Percentiles rank a stretch among this genome's conserved stretches.
These are phyloP conservation scores for Lathyrus tuberosus DNA, from an alignment of 306 rosid species.

Conservation along the genomic window DNA sequence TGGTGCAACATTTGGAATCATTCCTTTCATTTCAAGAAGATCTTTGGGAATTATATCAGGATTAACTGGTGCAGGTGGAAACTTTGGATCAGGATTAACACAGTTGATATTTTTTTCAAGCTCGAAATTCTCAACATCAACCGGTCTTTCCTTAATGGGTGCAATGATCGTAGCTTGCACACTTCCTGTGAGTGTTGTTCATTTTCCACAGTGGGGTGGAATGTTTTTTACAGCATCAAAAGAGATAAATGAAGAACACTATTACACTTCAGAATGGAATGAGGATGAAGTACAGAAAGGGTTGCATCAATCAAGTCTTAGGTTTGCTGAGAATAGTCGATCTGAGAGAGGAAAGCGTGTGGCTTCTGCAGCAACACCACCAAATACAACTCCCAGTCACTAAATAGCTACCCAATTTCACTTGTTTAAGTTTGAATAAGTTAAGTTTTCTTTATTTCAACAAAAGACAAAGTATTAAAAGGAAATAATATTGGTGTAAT, in stretches of 20 bases:
- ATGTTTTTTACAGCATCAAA: constrained; percentile 78
- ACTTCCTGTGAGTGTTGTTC: constrained; percentile 68
- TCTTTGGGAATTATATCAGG: constrained; percentile 82
- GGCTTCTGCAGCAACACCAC: constrained; percentile 68
- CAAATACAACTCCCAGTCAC: constrained; percentile 61
- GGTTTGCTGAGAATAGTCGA: constrained; percentile 81
- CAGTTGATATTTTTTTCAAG: constrained; percentile 77
- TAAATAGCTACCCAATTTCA: neutral
- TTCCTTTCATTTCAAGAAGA: constrained; percentile 81
- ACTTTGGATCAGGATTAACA: constrained; percentile 84
- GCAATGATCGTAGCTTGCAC: constrained; percentile 77
- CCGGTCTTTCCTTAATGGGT: constrained; percentile 76
- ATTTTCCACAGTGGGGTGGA: constrained; percentile 95
- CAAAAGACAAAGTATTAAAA: neutral
- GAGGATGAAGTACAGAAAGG: constrained; percentile 70
- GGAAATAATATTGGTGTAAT: constrained; percentile 7
- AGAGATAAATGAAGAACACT: constrained; percentile 56
- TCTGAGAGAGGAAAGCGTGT: constrained; percentile 87
- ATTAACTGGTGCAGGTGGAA: constrained; percentile 83
- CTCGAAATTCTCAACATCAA: constrained; percentile 50
- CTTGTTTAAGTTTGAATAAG: constrained; percentile 8
- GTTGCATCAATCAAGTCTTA: constrained; percentile 66
- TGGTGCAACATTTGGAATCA: constrained; percentile 84
- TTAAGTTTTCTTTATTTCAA: neutral
- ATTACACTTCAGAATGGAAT: constrained; percentile 77